phyloP scores from a whole-genome alignment of 495 filamentous ascomycete genomes.

The Hypomontagnella monticulosa region DNA sequence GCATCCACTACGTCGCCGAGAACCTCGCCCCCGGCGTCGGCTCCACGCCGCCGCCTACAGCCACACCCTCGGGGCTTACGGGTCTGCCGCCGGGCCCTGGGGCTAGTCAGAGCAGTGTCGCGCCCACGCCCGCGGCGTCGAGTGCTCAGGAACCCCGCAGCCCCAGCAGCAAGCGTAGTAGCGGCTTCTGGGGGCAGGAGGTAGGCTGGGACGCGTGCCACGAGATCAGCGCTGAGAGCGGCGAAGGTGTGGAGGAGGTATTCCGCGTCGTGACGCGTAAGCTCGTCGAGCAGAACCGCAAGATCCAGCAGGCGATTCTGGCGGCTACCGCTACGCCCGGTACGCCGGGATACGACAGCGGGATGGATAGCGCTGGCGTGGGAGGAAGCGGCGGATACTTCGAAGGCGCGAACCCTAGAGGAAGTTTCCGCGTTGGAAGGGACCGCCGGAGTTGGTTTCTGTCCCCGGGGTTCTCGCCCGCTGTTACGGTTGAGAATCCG shows the following conservation, averaged over 20 bases:
- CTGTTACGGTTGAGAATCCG: conserved; percentile 54
- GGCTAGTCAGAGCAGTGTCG: conserved; percentile 36
- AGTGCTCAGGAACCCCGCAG: conserved; percentile 62
- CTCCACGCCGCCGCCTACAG: conserved; percentile 72
- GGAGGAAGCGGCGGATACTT: conserved; percentile 48
- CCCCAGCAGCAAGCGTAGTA: conserved; percentile 79
- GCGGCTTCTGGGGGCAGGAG: conserved; percentile 90
- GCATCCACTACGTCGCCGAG: conserved; percentile 93
- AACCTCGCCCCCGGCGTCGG: conserved; percentile 75
- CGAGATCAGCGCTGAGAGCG: conserved; percentile 93
- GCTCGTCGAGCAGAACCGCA: conserved; percentile 88
- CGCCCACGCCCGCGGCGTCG: conserved; percentile 36
- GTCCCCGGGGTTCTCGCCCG: conserved; percentile 61
- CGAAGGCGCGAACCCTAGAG: conserved; percentile 56
- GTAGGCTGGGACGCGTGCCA: conserved; percentile 96
- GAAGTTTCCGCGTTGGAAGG: conserved; percentile 69
- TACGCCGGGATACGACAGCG: conserved; percentile 43
- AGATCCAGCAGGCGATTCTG: conserved; percentile 65
- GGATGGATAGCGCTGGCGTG: conserved; percentile 10
- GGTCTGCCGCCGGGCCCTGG: conserved; percentile 31
- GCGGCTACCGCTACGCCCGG: conserved; percentile 55
- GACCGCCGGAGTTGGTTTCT: conserved; percentile 72
- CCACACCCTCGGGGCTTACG: conserved; percentile 49
- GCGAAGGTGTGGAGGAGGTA: conserved; percentile 96
- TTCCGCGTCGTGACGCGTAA: conserved; percentile 95